Conservation (phyloP, 108 stramenopile genomes). For the Nitzschia sp. region DNA sequence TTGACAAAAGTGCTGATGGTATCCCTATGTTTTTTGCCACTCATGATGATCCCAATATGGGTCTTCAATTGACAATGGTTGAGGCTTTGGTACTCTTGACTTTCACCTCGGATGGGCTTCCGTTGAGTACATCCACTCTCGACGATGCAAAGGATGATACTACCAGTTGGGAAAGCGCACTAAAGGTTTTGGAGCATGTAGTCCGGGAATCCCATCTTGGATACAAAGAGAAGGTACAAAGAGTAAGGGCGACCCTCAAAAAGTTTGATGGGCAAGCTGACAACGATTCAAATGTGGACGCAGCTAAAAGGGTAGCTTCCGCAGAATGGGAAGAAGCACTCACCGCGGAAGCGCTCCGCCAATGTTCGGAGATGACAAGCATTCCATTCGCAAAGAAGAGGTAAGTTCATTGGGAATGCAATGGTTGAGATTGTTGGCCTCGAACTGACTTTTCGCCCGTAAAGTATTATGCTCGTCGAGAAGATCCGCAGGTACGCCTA, state of each 20-base stretch:
- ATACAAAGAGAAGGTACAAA: constrained; percentile 11
- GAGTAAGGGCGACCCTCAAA: not conserved
- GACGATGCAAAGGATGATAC: not conserved
- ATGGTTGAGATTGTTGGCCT: not conserved
- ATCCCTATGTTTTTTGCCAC: constrained; percentile 9
- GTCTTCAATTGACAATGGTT: constrained; percentile 36
- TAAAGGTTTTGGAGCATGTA: not conserved
- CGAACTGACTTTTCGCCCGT: not conserved
- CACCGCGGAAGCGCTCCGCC: constrained; percentile 25
- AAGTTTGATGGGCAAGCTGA: not conserved
- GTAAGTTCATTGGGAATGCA: not conserved
- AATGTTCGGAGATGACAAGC: not conserved
- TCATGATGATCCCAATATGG: constrained; percentile 12
- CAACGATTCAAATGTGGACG: constrained; percentile 1
- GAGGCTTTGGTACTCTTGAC: constrained; percentile 22
- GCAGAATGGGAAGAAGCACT: constrained; percentile 27
- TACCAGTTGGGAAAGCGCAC: not conserved
- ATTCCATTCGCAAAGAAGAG: constrained; percentile 30
- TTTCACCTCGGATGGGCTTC: constrained; percentile 31
- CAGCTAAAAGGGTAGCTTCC: not conserved
- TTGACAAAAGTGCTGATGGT: constrained; percentile 17
- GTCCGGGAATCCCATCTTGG: constrained; percentile 1
- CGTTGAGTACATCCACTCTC: constrained; percentile 6
- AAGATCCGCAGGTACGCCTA: constrained; percentile 29
- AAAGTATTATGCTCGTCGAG: constrained; percentile 40